phyloP scores from a whole-genome alignment of 305 asterid genomes.

The Plantago coronopus region DNA sequence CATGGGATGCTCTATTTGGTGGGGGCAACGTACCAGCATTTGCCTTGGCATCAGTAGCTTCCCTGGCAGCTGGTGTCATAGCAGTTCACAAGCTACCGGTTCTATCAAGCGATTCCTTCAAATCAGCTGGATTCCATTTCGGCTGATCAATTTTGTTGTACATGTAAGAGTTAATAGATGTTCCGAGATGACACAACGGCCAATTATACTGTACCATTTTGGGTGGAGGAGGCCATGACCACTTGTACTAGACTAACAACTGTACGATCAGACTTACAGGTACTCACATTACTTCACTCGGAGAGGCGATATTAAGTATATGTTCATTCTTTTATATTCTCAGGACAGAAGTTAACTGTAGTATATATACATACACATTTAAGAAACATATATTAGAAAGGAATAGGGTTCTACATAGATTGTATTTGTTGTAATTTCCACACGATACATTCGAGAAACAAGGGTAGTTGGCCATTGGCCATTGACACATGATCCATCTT shows the following conservation, averaged over 20 bases:
- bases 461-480: too few relatives aligned
- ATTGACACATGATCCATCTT: too few relatives aligned
- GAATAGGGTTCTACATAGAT: too few relatives aligned
- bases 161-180: neutral
- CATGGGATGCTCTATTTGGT: slow-evolving; percentile 98
- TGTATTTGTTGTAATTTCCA: too few relatives aligned
- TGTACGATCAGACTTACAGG: neutral
- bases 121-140: slow-evolving; percentile 78
- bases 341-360: neutral
- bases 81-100: slow-evolving; percentile 70
- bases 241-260: neutral
- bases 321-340: slow-evolving; percentile 7
- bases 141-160: slow-evolving; percentile 42
- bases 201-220: neutral
- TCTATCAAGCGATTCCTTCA: slow-evolving; percentile 57
- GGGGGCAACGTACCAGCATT: slow-evolving; percentile 98
- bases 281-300: neutral
- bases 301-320: neutral
- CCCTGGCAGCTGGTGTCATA: slow-evolving; percentile 75
- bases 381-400: too few relatives aligned
- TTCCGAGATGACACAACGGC: neutral
- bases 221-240: too few relatives aligned
- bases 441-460: too few relatives aligned
- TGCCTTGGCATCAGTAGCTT: slow-evolving; percentile 69
- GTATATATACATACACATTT: neutral